Conservation (phyloP, 129 eudicot species). For the Pulicaria dysenterica region DNA sequence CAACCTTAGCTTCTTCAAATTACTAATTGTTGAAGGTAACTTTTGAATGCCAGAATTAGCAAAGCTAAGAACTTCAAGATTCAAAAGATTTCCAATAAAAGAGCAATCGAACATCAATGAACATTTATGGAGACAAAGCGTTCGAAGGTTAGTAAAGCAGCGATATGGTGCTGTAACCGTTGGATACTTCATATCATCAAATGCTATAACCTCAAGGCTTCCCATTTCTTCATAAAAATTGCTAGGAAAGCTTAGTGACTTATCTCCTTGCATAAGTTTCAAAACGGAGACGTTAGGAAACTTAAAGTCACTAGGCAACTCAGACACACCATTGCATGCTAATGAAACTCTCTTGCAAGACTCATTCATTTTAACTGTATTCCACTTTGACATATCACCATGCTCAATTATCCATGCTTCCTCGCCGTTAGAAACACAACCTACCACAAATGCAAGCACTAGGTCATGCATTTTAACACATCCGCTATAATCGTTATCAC, state of each 20-base stretch:
- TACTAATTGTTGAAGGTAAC: too few species aligned
- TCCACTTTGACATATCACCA: constrained; percentile 8
- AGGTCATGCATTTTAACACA: not conserved
- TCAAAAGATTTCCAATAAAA: not conserved
- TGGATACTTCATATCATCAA: too few species aligned
- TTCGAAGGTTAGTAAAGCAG: too few species aligned
- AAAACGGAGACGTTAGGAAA: constrained; percentile 4
- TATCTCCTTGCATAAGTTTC: constrained; percentile 10
- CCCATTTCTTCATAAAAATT: not conserved
- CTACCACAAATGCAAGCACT: not conserved
- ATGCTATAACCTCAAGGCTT: not conserved
- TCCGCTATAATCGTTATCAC: not conserved
- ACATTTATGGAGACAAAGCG: too few species aligned
- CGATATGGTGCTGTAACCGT: too few species aligned
- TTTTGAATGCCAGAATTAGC: not conserved
- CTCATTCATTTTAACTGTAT: not conserved
- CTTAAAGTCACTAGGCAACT: not conserved
- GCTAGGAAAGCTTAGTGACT: too few species aligned
- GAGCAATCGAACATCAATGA: not conserved
- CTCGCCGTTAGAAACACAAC: not conserved
- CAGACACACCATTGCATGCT: constrained; percentile 11
- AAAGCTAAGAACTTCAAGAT: not conserved
- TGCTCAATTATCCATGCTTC: not conserved
- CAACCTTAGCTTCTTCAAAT: not conserved
- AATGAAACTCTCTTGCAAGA: constrained; percentile 13